Conservation (phyloP, 129 eudicot species). For the sunflower (Helianthus annuus) region HanXRQr2.0-SUNRISE NC_035443.2:63832425-63832924, state of each 20-base stretch:
- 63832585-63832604: constrained; percentile 43
- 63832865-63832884: constrained; percentile 35
- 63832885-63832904: constrained; percentile 35
- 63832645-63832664: constrained; percentile 51
- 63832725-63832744: constrained; percentile 45
- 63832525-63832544: constrained; percentile 60
- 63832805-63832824: constrained; percentile 56
- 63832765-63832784: constrained; percentile 75
- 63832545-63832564: constrained; percentile 61
- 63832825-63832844: constrained; percentile 52
- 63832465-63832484: constrained; percentile 55
- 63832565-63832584: constrained; percentile 51
- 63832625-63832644: constrained; percentile 63
- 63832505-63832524: constrained; percentile 60
- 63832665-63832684: constrained; percentile 54
- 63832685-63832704: constrained; percentile 72
- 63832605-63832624: constrained; percentile 41
- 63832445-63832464: constrained; percentile 36
- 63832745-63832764: constrained; percentile 61
- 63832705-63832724: constrained; percentile 34
- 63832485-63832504: constrained; percentile 43
- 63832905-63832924: constrained; percentile 43
- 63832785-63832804: constrained; percentile 58
- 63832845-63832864: constrained; percentile 44
- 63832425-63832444: background rate